phyloP scores from a whole-genome alignment of 2,329 filamentous ascomycete genomes.

The Fusarium incarnatum region DNA sequence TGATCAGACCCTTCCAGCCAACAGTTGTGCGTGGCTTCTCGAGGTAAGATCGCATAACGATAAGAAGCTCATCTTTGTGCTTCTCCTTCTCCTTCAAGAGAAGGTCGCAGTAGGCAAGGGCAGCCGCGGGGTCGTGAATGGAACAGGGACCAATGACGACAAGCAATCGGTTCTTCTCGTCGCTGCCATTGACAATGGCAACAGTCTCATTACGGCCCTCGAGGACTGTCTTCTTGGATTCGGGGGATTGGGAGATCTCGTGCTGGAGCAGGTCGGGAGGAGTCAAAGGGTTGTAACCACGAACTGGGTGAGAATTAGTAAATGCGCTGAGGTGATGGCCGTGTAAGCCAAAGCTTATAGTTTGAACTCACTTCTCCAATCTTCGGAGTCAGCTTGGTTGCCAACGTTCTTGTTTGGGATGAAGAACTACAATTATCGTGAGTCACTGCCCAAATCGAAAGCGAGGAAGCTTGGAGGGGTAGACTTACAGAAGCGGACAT shows the following conservation, averaged over 20 bases:
- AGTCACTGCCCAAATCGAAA: constrained; percentile 44
- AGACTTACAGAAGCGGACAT: constrained; percentile 46
- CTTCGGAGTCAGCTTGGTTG: constrained; percentile 78
- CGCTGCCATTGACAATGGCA: constrained; percentile 75
- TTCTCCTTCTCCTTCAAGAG: constrained; percentile 86
- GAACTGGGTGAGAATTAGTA: constrained; percentile 64
- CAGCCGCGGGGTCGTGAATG: constrained; percentile 92
- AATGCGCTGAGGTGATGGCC: neutral
- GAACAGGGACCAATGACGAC: constrained; percentile 95
- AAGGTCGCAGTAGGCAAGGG: constrained; percentile 91
- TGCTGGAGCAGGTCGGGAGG: constrained; percentile 94
- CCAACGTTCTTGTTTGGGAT: constrained; percentile 84
- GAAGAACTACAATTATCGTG: constrained; percentile 65
- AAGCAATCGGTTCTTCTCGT: constrained; percentile 69
- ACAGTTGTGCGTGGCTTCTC: constrained; percentile 99
- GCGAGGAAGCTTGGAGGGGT: constrained; percentile 20
- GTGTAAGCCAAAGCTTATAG: constrained; percentile 29
- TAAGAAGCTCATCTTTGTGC: constrained; percentile 87
- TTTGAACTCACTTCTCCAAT: constrained; percentile 78
- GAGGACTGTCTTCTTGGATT: constrained; percentile 70
- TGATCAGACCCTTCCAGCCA: constrained; percentile 98
- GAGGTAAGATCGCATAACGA: constrained; percentile 98
- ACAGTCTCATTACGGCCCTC: constrained; percentile 72
- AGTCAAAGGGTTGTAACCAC: constrained; percentile 92
- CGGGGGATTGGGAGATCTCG: constrained; percentile 77